Conservation (phyloP, 202 grass and related monocot species). For the Panicum hallii region DNA sequence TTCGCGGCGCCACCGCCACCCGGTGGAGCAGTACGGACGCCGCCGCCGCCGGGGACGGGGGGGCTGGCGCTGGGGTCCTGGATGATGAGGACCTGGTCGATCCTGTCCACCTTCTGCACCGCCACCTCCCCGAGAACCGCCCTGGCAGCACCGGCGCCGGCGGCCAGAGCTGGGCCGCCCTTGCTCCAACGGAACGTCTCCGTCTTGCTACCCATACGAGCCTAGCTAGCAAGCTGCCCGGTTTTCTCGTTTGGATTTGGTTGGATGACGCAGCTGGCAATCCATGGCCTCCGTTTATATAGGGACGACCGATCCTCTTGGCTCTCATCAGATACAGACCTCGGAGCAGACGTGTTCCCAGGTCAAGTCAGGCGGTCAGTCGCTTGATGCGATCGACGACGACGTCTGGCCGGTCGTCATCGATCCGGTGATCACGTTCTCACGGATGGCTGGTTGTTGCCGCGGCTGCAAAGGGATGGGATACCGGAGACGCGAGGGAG, state of each 20-base stretch:
- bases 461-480: no score
- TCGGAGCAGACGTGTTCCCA: no score
- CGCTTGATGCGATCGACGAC: no score
- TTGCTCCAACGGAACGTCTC: neutral
- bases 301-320: no score
- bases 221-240: neutral
- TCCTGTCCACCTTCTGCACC: conserved; percentile 35
- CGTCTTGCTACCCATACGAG: neutral
- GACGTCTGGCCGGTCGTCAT: no score
- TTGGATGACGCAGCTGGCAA: neutral
- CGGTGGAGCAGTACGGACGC: neutral
- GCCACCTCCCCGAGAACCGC: neutral
- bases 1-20: neutral
- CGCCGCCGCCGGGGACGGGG: neutral
- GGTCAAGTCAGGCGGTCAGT: no score
- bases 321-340: no score
- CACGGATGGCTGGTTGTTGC: no score
- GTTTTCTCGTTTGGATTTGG: neutral
- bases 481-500: no score
- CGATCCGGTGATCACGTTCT: no score
- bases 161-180: neutral
- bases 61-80: neutral
- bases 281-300: no score
- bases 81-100: neutral
- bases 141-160: neutral